Evolutionary conservation across 2,329 filamentous ascomycete genomes (phyloP).

Genomic region (Teratosphaeria viscida): DNA sequence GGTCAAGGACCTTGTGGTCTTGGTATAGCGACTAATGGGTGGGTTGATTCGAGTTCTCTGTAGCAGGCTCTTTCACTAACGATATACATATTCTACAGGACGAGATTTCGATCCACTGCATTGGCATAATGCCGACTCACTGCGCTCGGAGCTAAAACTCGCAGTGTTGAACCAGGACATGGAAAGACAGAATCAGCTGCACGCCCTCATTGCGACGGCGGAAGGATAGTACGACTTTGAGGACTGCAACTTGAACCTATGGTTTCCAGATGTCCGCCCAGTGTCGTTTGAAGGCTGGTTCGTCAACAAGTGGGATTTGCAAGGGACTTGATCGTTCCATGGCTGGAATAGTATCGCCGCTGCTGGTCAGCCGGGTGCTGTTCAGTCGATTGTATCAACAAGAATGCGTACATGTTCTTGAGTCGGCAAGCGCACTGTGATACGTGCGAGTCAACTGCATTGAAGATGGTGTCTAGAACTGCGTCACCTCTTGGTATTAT

Average conservation of each 20-base stretch:
- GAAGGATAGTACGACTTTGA: conserved; percentile 58
- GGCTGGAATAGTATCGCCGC: background rate
- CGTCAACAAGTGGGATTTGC: conserved; percentile 10
- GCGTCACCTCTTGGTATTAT: too few species aligned
- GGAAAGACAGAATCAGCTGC: conserved; percentile 34
- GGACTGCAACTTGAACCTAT: conserved; percentile 48
- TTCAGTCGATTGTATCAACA: background rate
- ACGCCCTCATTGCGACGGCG: conserved; percentile 56
- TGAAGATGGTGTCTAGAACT: too few species aligned
- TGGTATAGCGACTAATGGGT: conserved; percentile 39
- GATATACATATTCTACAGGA: conserved; percentile 3
- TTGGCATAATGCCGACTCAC: conserved; percentile 39
- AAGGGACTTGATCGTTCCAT: background rate
- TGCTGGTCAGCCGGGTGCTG: background rate
- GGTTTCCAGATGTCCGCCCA: conserved; percentile 28
- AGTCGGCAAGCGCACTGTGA: too few species aligned
- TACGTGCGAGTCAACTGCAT: too few species aligned
- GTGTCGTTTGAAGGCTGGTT: conserved; percentile 32
- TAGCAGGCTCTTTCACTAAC: background rate
- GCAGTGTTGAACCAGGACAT: conserved; percentile 26
- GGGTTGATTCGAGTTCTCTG: conserved; percentile 5
- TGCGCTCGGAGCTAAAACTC: conserved; percentile 39
- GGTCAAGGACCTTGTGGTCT: conserved; percentile 50
- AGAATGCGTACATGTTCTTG: background rate
- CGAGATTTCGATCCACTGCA: conserved; percentile 17